Evolutionary conservation across 345 rosid species (phyloP).

Genomic region (Moringa oleifera): DNA sequence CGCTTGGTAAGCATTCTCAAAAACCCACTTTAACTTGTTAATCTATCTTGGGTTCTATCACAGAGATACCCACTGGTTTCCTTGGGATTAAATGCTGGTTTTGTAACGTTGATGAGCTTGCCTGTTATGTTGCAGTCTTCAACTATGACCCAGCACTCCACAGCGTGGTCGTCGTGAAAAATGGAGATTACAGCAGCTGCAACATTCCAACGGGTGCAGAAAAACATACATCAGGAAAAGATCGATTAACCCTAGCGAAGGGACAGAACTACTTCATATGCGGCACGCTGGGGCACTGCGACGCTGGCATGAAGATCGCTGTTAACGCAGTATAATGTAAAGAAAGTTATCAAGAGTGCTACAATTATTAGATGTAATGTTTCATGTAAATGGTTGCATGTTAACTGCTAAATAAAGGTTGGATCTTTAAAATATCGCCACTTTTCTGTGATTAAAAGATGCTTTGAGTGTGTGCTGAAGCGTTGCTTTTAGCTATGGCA

Average conservation of each 20-base stretch:
- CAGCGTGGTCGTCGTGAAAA: constrained; percentile 42
- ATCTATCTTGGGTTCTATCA: constrained; percentile 12
- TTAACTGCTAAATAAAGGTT: too few relatives aligned
- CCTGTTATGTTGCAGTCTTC: constrained; percentile 37
- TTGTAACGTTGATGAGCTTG: too few relatives aligned
- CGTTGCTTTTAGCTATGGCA: too few relatives aligned
- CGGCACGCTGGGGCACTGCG: constrained; percentile 34
- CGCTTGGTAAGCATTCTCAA: constrained; percentile 28
- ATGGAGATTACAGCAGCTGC: constrained; percentile 36
- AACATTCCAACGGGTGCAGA: constrained; percentile 27
- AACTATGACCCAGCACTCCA: constrained; percentile 40
- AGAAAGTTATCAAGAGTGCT: too few relatives aligned
- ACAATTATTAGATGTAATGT: too few relatives aligned
- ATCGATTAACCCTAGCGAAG: constrained; percentile 45
- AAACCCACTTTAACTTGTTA: constrained; percentile 20
- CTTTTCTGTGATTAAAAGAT: too few relatives aligned
- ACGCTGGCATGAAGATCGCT: constrained; percentile 48
- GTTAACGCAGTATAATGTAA: constrained; percentile 28
- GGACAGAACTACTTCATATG: too few relatives aligned
- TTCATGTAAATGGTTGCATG: too few relatives aligned
- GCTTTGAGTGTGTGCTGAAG: too few relatives aligned
- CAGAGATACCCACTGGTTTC: not conserved
- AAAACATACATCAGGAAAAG: constrained; percentile 35
- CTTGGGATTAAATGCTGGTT: not conserved
- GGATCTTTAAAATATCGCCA: too few relatives aligned